Evolutionary conservation across 176 grass and related monocot species (phyloP).

Genomic region (Triticum turgidum): DNA sequence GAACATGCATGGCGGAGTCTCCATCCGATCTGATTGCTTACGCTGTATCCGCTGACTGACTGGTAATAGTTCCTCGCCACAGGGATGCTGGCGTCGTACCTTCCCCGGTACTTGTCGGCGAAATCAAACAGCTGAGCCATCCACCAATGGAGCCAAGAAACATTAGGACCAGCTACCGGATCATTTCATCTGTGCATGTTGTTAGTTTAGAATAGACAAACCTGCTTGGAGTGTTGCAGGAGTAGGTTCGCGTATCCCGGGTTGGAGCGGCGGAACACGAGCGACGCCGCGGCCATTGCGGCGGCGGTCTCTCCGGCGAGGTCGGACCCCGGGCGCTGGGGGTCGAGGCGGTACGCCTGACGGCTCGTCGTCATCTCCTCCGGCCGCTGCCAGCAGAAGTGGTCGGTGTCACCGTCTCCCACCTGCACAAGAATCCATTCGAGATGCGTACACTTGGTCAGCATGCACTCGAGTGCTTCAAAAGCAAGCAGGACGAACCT

Average conservation of each 20-base stretch:
- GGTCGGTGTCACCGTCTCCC: slow-evolving; percentile 80
- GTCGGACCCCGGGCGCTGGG: slow-evolving; percentile 69
- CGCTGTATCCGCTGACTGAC: slow-evolving; percentile 74
- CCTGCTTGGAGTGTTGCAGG: slow-evolving; percentile 76
- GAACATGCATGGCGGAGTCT: background rate
- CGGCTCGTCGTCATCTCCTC: slow-evolving; percentile 98
- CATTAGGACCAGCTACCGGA: background rate
- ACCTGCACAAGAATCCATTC: slow-evolving; percentile 43
- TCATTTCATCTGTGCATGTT: background rate
- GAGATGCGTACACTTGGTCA: background rate
- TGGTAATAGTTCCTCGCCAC: slow-evolving; percentile 56
- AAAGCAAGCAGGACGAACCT: slow-evolving; percentile 31
- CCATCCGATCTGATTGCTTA: slow-evolving; percentile 6
- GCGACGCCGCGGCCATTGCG: slow-evolving; percentile 80
- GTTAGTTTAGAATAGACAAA: background rate
- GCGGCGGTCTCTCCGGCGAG: slow-evolving; percentile 86
- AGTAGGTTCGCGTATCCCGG: slow-evolving; percentile 56
- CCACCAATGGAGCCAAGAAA: background rate
- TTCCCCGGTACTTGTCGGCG: slow-evolving; percentile 80
- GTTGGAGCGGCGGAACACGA: slow-evolving; percentile 66
- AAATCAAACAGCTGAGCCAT: slow-evolving; percentile 69
- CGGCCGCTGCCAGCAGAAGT: slow-evolving; percentile 86
- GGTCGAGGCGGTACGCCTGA: slow-evolving; percentile 69
- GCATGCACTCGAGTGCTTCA: background rate
- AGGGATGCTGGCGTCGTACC: slow-evolving; percentile 78